These are phyloP conservation scores for Apostasia ramifera DNA, from an alignment of 106 monocot genomes.

Conservation along the genomic window DNA sequence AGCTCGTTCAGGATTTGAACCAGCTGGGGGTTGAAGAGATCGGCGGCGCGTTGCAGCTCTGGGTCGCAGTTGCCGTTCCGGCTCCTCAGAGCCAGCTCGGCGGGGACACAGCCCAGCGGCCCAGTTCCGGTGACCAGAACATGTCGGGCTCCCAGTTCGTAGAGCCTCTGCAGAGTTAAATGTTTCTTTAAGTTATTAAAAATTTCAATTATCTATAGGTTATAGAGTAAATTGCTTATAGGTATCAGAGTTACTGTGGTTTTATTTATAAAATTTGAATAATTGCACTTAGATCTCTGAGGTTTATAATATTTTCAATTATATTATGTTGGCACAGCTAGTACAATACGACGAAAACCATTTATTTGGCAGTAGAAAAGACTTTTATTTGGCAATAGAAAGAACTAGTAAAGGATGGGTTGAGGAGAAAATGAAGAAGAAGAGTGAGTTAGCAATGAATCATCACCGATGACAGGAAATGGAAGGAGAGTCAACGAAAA, in stretches of 20 bases:
- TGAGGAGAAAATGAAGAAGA: no score
- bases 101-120: conserved; percentile 43
- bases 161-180: conserved; percentile 21
- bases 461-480: neutral
- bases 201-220: neutral
- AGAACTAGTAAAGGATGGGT: no score
- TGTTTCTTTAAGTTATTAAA: neutral
- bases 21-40: conserved; percentile 54
- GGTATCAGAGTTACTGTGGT: no score
- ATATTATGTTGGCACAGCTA: no score
- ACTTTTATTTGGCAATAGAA: no score
- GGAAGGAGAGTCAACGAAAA: no score
- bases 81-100: conserved; percentile 31
- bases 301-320: no score
- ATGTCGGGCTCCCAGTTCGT: conserved; percentile 34
- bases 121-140: conserved; percentile 42
- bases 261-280: no score
- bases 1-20: conserved; percentile 25
- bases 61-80: conserved; percentile 23
- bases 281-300: no score
- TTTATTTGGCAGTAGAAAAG: no score
- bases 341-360: no score
- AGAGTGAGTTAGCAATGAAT: neutral
- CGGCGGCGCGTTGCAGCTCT: conserved; percentile 39
- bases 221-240: neutral